These are phyloP conservation scores for Cordyceps farinosa DNA, from an alignment of 2,329 filamentous ascomycete genomes.

Conservation along the genomic window DNA sequence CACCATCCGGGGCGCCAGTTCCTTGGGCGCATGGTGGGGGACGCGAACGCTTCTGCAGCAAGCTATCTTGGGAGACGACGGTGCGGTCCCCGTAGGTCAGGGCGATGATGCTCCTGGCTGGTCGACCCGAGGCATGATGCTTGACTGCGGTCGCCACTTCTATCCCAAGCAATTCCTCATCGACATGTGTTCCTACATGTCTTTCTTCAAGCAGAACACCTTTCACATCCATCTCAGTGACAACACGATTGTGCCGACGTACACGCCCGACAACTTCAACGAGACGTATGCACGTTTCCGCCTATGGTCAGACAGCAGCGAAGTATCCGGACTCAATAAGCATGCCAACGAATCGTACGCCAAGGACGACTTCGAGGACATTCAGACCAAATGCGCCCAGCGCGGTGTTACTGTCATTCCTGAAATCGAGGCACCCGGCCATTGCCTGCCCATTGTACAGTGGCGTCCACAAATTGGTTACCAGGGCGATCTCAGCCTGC, in stretches of 20 bases:
- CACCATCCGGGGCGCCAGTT: conserved; percentile 48
- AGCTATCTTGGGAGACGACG: conserved; percentile 39
- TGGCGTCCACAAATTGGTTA: conserved; percentile 56
- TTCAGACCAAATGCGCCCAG: conserved; percentile 49
- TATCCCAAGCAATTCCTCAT: conserved; percentile 52
- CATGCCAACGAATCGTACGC: conserved; percentile 54
- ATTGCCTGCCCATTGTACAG: conserved; percentile 53
- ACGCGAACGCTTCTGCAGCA: conserved; percentile 53
- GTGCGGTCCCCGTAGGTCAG: conserved; percentile 39
- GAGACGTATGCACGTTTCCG: conserved; percentile 54
- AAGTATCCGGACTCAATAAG: conserved; percentile 47
- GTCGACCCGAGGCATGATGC: conserved; percentile 45
- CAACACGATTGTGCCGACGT: conserved; percentile 48
- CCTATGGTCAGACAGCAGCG: conserved; percentile 45
- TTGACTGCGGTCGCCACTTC: conserved; percentile 54
- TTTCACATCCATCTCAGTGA: conserved; percentile 58
- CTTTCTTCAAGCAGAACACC: conserved; percentile 58
- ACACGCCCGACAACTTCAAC: conserved; percentile 44
- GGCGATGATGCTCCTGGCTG: conserved; percentile 50
- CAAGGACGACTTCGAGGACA: conserved; percentile 45
- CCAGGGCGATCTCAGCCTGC: conserved; percentile 42
- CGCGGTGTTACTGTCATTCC: conserved; percentile 57
- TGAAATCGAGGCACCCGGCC: conserved; percentile 58
- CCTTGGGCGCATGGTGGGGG: conserved; percentile 55
- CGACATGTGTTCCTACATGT: conserved; percentile 58